Evolutionary conservation across 2,329 filamentous ascomycete genomes (phyloP).

Genomic region (Fusarium haematococcum): DNA sequence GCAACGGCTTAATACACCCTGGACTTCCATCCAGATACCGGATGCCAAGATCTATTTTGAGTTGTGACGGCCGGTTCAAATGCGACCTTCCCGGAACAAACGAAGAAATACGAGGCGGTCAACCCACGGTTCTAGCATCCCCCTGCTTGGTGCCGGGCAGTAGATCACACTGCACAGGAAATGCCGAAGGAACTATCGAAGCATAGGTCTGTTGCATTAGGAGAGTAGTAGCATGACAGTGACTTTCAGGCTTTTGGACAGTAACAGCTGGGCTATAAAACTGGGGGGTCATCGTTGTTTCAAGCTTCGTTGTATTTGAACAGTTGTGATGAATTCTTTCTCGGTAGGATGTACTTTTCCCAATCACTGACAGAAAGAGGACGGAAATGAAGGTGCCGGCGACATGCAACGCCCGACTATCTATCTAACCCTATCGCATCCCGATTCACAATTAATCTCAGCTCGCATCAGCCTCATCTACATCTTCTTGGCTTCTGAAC

Average conservation of each 20-base stretch:
- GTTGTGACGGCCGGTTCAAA: neutral
- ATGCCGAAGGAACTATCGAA: neutral
- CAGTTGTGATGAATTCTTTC: neutral
- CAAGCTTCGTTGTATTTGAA: neutral
- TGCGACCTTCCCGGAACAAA: neutral
- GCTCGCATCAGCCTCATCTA: neutral
- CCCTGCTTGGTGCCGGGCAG: neutral
- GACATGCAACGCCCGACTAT: neutral
- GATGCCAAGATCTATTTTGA: neutral
- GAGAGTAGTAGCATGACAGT: neutral
- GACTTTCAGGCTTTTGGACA: neutral
- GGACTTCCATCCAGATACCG: neutral
- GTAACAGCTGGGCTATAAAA: neutral
- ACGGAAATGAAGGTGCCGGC: neutral
- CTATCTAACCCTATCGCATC: neutral
- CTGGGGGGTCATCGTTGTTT: neutral
- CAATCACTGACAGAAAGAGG: accelerated
- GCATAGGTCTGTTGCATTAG: neutral
- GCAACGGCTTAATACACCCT: neutral
- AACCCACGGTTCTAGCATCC: neutral
- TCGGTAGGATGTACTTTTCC: neutral
- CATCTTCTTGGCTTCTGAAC: constrained; percentile 10
- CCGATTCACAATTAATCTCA: neutral
- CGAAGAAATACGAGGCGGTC: neutral
- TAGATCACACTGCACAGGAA: neutral